phyloP scores from a whole-genome alignment of 345 rosid species.

The Crucihimalaya himalaica region DNA sequence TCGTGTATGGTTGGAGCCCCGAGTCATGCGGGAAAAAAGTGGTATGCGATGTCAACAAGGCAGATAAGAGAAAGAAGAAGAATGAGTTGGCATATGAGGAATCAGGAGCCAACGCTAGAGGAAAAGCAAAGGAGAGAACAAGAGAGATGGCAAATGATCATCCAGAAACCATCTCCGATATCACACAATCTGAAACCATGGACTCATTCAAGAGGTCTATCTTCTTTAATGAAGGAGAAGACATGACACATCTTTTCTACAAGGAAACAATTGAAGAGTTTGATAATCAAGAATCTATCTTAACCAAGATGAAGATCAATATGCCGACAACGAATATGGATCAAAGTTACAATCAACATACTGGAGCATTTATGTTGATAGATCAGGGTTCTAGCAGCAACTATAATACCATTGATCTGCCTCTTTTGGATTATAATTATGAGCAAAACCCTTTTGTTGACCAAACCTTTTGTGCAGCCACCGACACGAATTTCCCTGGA shows the following conservation, averaged over 20 bases:
- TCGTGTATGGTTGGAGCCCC: conserved; percentile 32
- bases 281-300: conserved; percentile 33
- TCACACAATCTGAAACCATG: conserved; percentile 35
- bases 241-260: conserved; percentile 30
- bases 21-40: conserved; percentile 21
- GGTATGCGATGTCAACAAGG: conserved; percentile 26
- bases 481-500: conserved; percentile 43
- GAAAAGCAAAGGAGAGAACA: conserved; percentile 60
- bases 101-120: conserved; percentile 58
- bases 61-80: conserved; percentile 31
- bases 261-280: conserved; percentile 26
- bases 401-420: conserved; percentile 41
- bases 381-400: conserved; percentile 42
- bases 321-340: conserved; percentile 18
- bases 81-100: conserved; percentile 40
- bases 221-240: conserved; percentile 28
- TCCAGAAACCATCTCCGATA: conserved; percentile 35
- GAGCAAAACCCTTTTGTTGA: conserved; percentile 43
- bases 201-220: conserved; percentile 38
- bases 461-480: conserved; percentile 42
- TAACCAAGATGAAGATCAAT: conserved; percentile 43
- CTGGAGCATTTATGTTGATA: conserved; percentile 34
- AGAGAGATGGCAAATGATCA: conserved; percentile 43
- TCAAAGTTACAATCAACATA: conserved; percentile 42
- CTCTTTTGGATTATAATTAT: conserved; percentile 50